phyloP scores from a whole-genome alignment of 1,284 basidiomycete genomes.

The Sutorius eximius region DNA sequence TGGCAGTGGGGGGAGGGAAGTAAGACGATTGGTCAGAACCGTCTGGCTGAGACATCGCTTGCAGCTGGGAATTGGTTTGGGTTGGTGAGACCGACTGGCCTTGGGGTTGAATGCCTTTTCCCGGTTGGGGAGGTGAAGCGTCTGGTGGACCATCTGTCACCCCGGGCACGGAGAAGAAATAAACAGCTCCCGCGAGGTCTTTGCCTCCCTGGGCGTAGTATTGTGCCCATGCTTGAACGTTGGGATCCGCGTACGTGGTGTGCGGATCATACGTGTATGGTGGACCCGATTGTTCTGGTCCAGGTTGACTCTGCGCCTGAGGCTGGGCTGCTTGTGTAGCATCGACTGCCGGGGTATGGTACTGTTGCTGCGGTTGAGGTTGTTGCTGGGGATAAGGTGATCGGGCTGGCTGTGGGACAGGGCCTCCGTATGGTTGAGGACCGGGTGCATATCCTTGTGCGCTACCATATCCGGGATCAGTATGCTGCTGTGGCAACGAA shows the following conservation, averaged over 20 bases:
- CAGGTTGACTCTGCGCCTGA: conserved; percentile 18
- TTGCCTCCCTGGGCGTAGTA: conserved; percentile 76
- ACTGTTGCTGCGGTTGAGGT: conserved; percentile 19
- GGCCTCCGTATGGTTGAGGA: conserved; percentile 34
- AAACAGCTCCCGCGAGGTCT: conserved; percentile 68
- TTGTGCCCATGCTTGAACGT: conserved; percentile 78
- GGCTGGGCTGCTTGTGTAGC: conserved; percentile 10
- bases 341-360: conserved; percentile 14
- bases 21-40: conserved; percentile 20
- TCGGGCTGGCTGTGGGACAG: conserved; percentile 31
- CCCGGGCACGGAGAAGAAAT: conserved; percentile 73
- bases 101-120: conserved; percentile 14
- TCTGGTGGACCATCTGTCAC: conserved; percentile 45
- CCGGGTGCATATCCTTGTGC: conserved; percentile 26
- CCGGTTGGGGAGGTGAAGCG: conserved; percentile 5
- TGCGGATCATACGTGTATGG: conserved; percentile 71
- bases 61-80: conserved; percentile 21
- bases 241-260: conserved; percentile 64
- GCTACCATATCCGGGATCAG: conserved; percentile 40
- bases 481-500: conserved; percentile 31
- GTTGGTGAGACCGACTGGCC: conserved; percentile 18
- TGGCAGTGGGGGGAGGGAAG: conserved; percentile 1
- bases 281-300: conserved; percentile 43
- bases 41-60: conserved; percentile 16
- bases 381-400: conserved; percentile 32